These are phyloP conservation scores for Megacollybia platyphylla DNA, from an alignment of 1,284 basidiomycete genomes.

Conservation along the genomic window DNA sequence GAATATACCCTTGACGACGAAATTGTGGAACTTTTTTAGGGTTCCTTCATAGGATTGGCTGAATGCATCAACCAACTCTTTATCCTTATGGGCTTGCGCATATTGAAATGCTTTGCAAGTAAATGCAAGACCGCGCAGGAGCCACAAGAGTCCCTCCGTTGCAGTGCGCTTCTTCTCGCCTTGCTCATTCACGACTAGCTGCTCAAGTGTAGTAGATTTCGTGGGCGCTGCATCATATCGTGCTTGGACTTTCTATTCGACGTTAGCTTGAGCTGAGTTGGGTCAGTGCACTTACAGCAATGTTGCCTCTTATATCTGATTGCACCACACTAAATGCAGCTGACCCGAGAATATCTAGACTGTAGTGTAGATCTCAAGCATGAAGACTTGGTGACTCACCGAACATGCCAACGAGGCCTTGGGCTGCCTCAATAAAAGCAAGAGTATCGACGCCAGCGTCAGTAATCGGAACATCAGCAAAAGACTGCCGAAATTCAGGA, in stretches of 20 bases:
- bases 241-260: constrained; percentile 72
- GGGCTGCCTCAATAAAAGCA: constrained; percentile 81
- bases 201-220: constrained; percentile 71
- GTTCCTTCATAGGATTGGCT: constrained; percentile 74
- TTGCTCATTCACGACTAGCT: constrained; percentile 79
- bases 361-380: constrained; percentile 1
- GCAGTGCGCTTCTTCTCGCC: constrained; percentile 78
- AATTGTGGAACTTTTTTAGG: constrained; percentile 80
- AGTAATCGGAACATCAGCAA: constrained; percentile 80
- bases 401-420: constrained; percentile 86
- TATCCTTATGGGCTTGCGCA: constrained; percentile 53
- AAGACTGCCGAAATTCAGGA: constrained; percentile 48
- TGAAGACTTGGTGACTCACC: constrained; percentile 31
- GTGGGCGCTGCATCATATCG: constrained; percentile 61
- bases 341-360: constrained; percentile 79
- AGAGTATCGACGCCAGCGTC: constrained; percentile 83
- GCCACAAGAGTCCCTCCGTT: constrained; percentile 90
- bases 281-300: constrained; percentile 39
- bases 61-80: constrained; percentile 74
- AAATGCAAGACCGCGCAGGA: constrained; percentile 82
- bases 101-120: constrained; percentile 77
- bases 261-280: constrained; percentile 1
- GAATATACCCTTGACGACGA: constrained; percentile 81
- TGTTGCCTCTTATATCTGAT: constrained; percentile 87
- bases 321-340: constrained; percentile 81